A percentile compares a stretch with the other conserved stretches of the same genome.
Conservation (phyloP, 2,329 filamentous ascomycete genomes). For the Thyridium curvatum region DNA sequence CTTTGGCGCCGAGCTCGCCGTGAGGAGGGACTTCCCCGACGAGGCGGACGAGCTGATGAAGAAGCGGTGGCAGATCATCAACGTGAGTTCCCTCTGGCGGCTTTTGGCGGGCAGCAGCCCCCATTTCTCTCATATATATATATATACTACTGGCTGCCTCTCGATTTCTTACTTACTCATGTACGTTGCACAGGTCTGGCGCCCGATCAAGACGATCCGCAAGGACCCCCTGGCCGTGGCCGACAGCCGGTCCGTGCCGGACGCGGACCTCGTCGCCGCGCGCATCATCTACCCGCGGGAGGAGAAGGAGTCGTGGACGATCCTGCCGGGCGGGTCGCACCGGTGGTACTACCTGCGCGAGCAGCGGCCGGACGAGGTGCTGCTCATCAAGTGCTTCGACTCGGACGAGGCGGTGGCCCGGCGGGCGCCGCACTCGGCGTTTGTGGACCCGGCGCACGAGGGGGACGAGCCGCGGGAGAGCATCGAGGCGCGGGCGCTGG, state of each 20-base stretch:
- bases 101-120: constrained; percentile 24
- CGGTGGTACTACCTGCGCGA: constrained; percentile 9
- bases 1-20: constrained; percentile 14
- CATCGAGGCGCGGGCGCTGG: constrained; percentile 47
- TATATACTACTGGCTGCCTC: neutral
- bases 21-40: constrained; percentile 7
- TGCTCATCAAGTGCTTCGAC: constrained; percentile 13
- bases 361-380: constrained; percentile 8
- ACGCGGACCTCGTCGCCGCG: constrained; percentile 30
- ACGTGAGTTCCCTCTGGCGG: constrained; percentile 19
- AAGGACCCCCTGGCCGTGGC: constrained; percentile 35
- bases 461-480: constrained; percentile 39
- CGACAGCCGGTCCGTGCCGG: constrained; percentile 26
- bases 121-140: neutral
- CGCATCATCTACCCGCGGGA: constrained; percentile 26
- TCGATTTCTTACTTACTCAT: constrained; percentile 14
- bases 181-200: constrained; percentile 30
- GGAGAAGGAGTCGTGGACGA: constrained; percentile 29
- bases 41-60: constrained; percentile 11
- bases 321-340: constrained; percentile 31
- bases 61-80: constrained; percentile 12
- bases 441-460: constrained; percentile 35
- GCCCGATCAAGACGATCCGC: constrained; percentile 38
- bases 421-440: constrained; percentile 46
- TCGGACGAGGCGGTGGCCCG: constrained; percentile 39